These are phyloP conservation scores for Rosellinia necatrix DNA, from an alignment of 2,329 filamentous ascomycete genomes.

Conservation along the genomic window DNA sequence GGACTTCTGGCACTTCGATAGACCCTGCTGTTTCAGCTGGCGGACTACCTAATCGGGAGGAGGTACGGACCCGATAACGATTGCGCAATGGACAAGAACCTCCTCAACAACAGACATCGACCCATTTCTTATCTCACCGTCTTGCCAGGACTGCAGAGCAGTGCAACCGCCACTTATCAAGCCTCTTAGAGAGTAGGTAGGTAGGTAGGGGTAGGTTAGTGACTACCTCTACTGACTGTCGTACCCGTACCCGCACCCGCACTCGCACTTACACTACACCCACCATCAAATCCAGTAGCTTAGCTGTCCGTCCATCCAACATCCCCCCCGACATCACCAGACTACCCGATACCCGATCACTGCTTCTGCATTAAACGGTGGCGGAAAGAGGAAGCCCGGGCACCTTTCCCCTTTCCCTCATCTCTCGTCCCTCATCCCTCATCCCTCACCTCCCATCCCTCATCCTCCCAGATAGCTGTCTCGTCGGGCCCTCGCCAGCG, in stretches of 20 bases:
- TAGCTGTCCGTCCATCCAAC: constrained; percentile 6
- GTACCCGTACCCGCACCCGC: not conserved
- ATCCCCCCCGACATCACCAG: constrained; percentile 15
- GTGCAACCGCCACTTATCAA: too few species aligned
- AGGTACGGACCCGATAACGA: not conserved
- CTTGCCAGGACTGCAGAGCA: too few species aligned
- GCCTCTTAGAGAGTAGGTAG: too few species aligned
- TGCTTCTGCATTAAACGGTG: not conserved
- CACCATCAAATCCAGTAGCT: too few species aligned
- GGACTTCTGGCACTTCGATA: too few species aligned
- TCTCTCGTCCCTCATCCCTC: too few species aligned
- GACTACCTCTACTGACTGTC: not conserved
- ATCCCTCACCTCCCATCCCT: too few species aligned
- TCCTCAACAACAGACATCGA: not conserved
- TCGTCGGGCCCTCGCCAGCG: too few species aligned
- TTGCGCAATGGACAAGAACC: not conserved
- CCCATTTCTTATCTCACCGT: constrained; percentile 5
- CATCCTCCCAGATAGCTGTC: too few species aligned
- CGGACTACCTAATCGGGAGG: too few species aligned
- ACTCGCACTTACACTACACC: not conserved
- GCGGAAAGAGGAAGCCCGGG: not conserved
- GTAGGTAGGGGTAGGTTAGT: not conserved
- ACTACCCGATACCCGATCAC: not conserved
- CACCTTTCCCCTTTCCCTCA: constrained; percentile 3
- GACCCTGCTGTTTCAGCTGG: too few species aligned